Percentiles rank a stretch among this genome's conserved stretches.
phyloP scores from a whole-genome alignment of 148 eudicot species.

The Arbutus unedo region DNA sequence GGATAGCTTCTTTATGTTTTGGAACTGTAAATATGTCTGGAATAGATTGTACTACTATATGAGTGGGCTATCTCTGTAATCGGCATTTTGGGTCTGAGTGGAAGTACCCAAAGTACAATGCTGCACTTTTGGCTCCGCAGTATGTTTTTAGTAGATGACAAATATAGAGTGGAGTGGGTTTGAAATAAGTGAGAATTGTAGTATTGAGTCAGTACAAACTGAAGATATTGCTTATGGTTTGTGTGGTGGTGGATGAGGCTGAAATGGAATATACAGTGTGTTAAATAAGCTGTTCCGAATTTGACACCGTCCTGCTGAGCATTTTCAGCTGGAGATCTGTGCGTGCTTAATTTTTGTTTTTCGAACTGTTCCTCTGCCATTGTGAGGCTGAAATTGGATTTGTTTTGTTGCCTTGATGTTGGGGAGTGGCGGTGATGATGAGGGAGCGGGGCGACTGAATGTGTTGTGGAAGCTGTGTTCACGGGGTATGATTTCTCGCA shows the following conservation, averaged over 20 bases:
- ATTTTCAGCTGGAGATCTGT: not conserved
- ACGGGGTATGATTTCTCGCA: too few species aligned
- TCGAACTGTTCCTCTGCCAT: not conserved
- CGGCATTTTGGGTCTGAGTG: not conserved
- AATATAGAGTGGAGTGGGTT: not conserved
- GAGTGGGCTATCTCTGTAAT: constrained; percentile 5
- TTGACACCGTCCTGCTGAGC: not conserved
- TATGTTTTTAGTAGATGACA: not conserved
- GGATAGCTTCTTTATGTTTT: constrained; percentile 18
- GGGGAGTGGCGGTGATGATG: too few species aligned
- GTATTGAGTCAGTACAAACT: not conserved
- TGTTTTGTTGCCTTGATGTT: too few species aligned
- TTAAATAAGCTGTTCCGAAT: too few species aligned
- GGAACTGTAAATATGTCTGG: constrained; percentile 30
- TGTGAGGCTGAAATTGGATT: not conserved
- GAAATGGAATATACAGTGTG: constrained; percentile 11
- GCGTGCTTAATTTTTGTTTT: not conserved
- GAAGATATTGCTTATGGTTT: not conserved
- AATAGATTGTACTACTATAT: constrained; percentile 13
- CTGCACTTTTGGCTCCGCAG: not conserved
- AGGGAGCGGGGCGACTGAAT: too few species aligned
- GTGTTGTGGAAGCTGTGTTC: too few species aligned
- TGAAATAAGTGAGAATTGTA: not conserved
- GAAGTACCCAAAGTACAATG: not conserved
- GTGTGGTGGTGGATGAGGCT: constrained; percentile 7